These are phyloP conservation scores for Funneliformis geosporum DNA, from an alignment of 192 early-diverging fungal species.

Conservation along the genomic window DNA sequence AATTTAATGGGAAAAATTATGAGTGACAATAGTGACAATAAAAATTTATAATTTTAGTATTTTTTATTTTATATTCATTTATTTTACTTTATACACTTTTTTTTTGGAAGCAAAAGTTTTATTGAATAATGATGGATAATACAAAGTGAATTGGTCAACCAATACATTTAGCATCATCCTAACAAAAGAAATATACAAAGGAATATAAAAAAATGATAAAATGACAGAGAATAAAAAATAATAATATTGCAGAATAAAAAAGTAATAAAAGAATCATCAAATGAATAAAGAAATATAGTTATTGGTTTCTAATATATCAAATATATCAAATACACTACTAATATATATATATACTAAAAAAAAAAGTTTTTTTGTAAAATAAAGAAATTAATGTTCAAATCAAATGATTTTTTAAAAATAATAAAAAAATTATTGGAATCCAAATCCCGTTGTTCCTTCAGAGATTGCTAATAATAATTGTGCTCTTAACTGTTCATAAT, in stretches of 20 bases:
- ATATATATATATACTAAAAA: too few relatives aligned
- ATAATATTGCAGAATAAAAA: slow-evolving; percentile 1
- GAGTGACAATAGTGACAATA: too few relatives aligned
- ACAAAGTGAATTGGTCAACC: neutral
- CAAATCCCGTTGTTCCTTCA: slow-evolving; percentile 92
- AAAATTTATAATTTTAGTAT: too few relatives aligned
- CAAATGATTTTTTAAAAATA: neutral
- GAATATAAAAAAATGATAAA: neutral
- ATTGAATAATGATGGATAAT: neutral
- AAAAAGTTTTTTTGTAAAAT: neutral
- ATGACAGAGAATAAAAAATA: neutral
- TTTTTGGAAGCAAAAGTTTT: neutral
- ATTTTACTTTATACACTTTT: neutral
- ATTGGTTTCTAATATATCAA: too few relatives aligned
- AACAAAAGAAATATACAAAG: neutral
- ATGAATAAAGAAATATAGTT: neutral
- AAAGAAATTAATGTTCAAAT: neutral
- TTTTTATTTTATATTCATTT: too few relatives aligned
- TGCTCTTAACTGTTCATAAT: slow-evolving; percentile 83
- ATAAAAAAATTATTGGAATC: slow-evolving; percentile 62
- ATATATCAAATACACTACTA: too few relatives aligned
- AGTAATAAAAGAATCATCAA: neutral
- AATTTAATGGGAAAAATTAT: neutral
- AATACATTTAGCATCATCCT: neutral
- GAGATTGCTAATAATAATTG: slow-evolving; percentile 85